phyloP scores from a whole-genome alignment of 148 eudicot species.

The Fagopyrum tataricum region DNA sequence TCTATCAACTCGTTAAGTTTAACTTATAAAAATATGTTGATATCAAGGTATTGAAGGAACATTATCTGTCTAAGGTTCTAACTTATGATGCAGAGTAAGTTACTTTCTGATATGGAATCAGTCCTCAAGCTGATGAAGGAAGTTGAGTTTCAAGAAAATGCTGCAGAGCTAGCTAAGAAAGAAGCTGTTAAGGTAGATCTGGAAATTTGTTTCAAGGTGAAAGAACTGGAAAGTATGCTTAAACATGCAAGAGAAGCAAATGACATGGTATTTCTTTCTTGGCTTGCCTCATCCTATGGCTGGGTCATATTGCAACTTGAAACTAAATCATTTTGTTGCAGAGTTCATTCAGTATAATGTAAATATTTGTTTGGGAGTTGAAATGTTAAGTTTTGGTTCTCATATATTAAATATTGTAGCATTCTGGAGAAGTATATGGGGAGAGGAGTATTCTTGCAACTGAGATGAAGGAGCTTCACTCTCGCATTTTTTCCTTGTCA shows the following conservation, averaged over 20 bases:
- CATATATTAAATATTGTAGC: constrained; percentile 33
- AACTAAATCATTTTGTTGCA: background rate
- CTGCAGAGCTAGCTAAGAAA: constrained; percentile 52
- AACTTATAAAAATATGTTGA: background rate
- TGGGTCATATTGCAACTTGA: background rate
- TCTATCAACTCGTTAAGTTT: background rate
- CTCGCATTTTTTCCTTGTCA: constrained; percentile 63
- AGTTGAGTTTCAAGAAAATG: constrained; percentile 60
- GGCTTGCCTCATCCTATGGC: background rate
- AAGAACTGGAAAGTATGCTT: constrained; percentile 60
- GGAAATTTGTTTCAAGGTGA: constrained; percentile 43
- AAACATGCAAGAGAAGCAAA: constrained; percentile 78
- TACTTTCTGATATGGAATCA: constrained; percentile 53
- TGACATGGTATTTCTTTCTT: constrained; percentile 44
- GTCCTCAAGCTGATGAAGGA: constrained; percentile 60
- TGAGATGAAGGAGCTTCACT: constrained; percentile 77
- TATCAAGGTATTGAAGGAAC: background rate
- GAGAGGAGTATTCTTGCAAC: constrained; percentile 82
- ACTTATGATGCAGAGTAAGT: constrained; percentile 42
- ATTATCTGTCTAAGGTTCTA: no score
- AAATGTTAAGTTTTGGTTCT: background rate
- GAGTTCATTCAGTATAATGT: background rate
- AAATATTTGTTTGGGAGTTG: no score
- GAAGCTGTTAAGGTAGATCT: constrained; percentile 53
- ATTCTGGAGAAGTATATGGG: constrained; percentile 89